phyloP scores from a whole-genome alignment of 148 eudicot species.

The Cornus florida region DNA sequence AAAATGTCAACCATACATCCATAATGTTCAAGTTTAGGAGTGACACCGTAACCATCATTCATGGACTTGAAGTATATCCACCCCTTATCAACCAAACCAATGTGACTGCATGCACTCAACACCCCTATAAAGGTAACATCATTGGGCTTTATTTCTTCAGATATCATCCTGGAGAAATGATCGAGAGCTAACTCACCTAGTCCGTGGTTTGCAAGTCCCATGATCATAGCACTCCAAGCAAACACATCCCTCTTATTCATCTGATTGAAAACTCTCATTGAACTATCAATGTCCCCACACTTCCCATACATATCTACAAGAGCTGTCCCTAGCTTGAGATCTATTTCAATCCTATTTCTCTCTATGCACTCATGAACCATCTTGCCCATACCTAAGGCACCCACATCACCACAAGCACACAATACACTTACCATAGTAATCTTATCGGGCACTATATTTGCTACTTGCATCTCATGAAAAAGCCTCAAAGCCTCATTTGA shows the following conservation, averaged over 20 bases:
- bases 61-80: slow-evolving; percentile 16
- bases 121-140: slow-evolving; percentile 19
- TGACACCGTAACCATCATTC: slow-evolving; percentile 10
- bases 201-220: slow-evolving; percentile 27
- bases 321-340: slow-evolving; percentile 15
- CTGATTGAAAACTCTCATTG: slow-evolving; percentile 9
- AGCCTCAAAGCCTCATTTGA: slow-evolving; percentile 18
- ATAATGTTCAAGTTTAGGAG: slow-evolving; percentile 21
- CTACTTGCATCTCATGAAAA: slow-evolving; percentile 18
- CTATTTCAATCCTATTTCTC: slow-evolving; percentile 12
- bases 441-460: slow-evolving; percentile 15
- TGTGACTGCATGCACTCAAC: slow-evolving; percentile 21
- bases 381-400: slow-evolving; percentile 24
- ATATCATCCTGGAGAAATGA: slow-evolving; percentile 17
- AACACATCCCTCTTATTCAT: slow-evolving; percentile 18
- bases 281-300: slow-evolving; percentile 22
- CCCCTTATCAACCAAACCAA: slow-evolving; percentile 22
- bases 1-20: slow-evolving; percentile 23
- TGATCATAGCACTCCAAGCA: slow-evolving; percentile 23
- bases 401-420: slow-evolving; percentile 20
- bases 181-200: slow-evolving; percentile 18
- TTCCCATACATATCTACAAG: slow-evolving; percentile 23
- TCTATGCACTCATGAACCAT: slow-evolving; percentile 14
- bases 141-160: slow-evolving; percentile 14
- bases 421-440: slow-evolving; percentile 23